These are phyloP conservation scores for Colletotrichum sp. DNA, from an alignment of 2,329 filamentous ascomycete species.

Conservation along the genomic window DNA sequence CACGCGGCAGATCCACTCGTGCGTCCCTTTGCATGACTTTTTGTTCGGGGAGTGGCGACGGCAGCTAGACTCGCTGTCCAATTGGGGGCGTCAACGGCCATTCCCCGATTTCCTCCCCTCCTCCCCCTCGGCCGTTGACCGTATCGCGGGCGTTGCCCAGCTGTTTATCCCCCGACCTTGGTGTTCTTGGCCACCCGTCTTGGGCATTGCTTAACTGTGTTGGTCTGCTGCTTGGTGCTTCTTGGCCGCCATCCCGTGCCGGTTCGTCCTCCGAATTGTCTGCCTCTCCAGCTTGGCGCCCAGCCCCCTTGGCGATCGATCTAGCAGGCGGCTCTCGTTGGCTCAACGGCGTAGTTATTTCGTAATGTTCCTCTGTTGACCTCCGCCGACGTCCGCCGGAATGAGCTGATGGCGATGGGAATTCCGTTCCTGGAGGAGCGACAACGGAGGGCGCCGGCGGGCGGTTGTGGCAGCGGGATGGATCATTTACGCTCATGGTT, in stretches of 20 bases:
- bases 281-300: constrained; percentile 4
- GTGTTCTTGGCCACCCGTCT: constrained; percentile 12
- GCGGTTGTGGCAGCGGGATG: neutral
- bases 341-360: neutral
- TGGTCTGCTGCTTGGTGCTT: neutral
- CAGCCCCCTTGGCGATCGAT: constrained; percentile 17
- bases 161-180: constrained; percentile 5
- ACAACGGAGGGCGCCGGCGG: neutral
- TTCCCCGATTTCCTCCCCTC: neutral
- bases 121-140: neutral
- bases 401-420: neutral
- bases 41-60: neutral
- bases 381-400: neutral
- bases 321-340: neutral
- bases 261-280: neutral
- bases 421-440: neutral
- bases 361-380: neutral
- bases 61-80: neutral
- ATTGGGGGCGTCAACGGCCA: neutral
- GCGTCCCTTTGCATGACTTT: neutral
- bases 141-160: neutral
- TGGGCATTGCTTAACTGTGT: constrained; percentile 5
- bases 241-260: constrained; percentile 3
- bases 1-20: constrained; percentile 6
- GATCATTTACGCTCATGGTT: neutral